These are phyloP conservation scores for Hypoxylon rubiginosum DNA, from an alignment of 2,329 filamentous ascomycete genomes.

Conservation along the genomic window DNA sequence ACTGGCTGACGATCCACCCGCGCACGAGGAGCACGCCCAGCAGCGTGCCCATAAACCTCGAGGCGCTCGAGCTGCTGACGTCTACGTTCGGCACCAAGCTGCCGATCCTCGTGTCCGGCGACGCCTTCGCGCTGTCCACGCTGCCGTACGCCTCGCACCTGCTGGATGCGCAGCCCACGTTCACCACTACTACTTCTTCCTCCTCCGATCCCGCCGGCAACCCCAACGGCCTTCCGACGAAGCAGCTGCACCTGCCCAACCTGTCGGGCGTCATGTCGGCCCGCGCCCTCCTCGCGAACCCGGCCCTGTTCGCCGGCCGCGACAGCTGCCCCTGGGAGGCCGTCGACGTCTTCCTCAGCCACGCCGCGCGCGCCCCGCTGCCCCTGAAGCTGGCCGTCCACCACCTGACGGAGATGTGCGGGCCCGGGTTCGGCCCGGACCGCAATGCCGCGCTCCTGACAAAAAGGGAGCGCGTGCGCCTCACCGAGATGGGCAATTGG, in stretches of 20 bases:
- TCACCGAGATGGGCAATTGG: constrained; percentile 66
- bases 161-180: constrained; percentile 45
- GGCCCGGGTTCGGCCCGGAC: constrained; percentile 66
- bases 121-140: constrained; percentile 70
- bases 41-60: constrained; percentile 71
- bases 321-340: constrained; percentile 72
- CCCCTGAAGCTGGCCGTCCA: constrained; percentile 75
- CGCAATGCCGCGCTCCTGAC: constrained; percentile 67
- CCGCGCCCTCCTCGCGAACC: constrained; percentile 75
- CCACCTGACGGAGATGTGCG: constrained; percentile 76
- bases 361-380: constrained; percentile 68
- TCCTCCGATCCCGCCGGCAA: constrained; percentile 6
- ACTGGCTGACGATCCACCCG: constrained; percentile 79
- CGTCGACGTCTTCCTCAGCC: constrained; percentile 72
- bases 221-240: constrained; percentile 28
- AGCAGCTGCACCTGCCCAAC: constrained; percentile 59
- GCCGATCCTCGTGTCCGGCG: constrained; percentile 77
- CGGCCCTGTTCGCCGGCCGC: constrained; percentile 72
- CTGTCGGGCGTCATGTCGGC: constrained; percentile 78
- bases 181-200: constrained; percentile 30
- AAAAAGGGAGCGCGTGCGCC: constrained; percentile 66
- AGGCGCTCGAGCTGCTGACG: constrained; percentile 70
- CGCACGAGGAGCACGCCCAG: constrained; percentile 73
- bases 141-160: constrained; percentile 61
- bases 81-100: constrained; percentile 66